Evolutionary conservation across 2,329 filamentous ascomycete species (phyloP), one percentile per base, ranked within the genome.

Genomic region (Botryosphaeria agaves): DNA sequence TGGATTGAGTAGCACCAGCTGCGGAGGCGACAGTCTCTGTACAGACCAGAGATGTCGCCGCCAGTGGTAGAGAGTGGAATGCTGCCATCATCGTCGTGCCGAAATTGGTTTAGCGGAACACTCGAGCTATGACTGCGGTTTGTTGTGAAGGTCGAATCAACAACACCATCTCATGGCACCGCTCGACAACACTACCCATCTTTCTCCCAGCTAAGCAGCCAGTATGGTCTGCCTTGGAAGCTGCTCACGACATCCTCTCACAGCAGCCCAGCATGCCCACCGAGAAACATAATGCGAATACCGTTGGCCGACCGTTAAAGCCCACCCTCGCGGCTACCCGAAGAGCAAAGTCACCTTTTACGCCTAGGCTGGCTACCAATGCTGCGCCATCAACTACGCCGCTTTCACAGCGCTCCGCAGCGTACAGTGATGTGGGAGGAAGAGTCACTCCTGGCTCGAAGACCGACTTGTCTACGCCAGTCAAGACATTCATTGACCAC

Each of bases 311-410:
- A 47, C 69, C 74, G 24, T 64, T 77, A 46, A 75, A 75, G 57
- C 78, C 81, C 31, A 67, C 72, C 35, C 69, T 84, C 51, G 65
- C 75, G 38, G 60, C 71, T 27, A 69, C 65, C 41, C 73, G 66
- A 33, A 55, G 57, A 25, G 56, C 53, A 37, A 68, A 66, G 45
- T 49, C 59, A 14, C 69, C 70, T 27, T 47, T 75, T 36, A 71
- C 71, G 12, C 72, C 73, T 9, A 66, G 70, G 42, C 57, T 75
- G 43, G 41, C 35, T 39, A 38, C 36, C 23, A 34, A 26, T 17
- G 26, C 47, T 4, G 35, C 44, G 28, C 34, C 41, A 23, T 37
- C 46, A 5, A 39, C 43, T 18, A 45, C 44, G 49, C 52, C 43
- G 39, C 58, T 44, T 59, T 52, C 39, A 58, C 62, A 35, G 43